Percentiles rank a stretch among this genome's conserved stretches.
phyloP scores from a whole-genome alignment of 2,329 filamentous ascomycete species.

The Botrytis squamosa region DNA sequence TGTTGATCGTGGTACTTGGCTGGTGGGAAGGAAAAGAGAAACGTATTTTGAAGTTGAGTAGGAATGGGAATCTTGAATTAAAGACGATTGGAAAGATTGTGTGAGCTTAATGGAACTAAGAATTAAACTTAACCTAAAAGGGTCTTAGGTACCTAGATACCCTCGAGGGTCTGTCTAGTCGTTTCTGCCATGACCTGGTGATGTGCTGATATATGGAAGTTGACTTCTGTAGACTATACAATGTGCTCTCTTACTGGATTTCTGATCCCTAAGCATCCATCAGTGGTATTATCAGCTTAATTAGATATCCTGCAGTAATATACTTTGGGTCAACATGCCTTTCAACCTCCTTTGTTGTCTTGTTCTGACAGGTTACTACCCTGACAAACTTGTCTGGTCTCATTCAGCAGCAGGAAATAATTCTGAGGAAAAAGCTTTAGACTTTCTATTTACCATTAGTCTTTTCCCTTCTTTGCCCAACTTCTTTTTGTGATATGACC shows the following conservation, averaged over 20 bases:
- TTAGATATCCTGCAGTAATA: not conserved
- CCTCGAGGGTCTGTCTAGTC: conserved; percentile 1
- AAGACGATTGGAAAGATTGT: not conserved
- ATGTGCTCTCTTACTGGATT: no score
- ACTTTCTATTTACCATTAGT: not conserved
- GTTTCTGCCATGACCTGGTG: not conserved
- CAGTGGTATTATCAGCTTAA: not conserved
- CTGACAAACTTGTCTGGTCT: not conserved
- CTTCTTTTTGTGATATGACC: not conserved
- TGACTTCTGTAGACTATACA: not conserved
- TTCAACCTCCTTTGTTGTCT: not conserved
- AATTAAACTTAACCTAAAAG: not conserved
- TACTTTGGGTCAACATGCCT: not conserved
- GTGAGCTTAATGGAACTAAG: not conserved
- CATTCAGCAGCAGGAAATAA: no score
- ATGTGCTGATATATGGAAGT: not conserved
- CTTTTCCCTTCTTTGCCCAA: not conserved
- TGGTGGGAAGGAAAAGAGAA: not conserved
- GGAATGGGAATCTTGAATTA: not conserved
- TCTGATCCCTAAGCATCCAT: not conserved
- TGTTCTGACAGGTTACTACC: not conserved
- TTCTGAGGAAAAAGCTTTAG: not conserved
- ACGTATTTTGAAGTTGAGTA: not conserved
- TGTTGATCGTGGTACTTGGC: not conserved
- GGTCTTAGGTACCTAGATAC: not conserved